Evolutionary conservation across 176 grass and related monocot genomes (phyloP).

Genomic region (Juncus effusus): DNA sequence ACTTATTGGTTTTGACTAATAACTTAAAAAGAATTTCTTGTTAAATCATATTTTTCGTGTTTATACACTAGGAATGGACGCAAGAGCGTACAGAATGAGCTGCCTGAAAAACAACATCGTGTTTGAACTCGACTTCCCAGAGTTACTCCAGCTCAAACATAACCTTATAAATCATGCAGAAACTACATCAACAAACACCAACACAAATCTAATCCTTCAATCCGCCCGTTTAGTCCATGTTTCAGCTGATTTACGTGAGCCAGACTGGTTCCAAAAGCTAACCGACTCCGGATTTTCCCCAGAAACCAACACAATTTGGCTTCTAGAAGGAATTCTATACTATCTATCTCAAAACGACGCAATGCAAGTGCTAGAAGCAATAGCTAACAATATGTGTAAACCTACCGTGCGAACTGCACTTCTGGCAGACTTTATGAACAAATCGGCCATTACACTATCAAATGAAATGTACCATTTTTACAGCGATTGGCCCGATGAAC

Average conservation of each 20-base stretch:
- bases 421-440: slow-evolving; percentile 93
- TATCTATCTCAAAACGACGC: slow-evolving; percentile 65
- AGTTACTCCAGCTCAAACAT: slow-evolving; percentile 68
- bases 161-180: slow-evolving; percentile 64
- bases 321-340: slow-evolving; percentile 93
- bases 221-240: slow-evolving; percentile 56
- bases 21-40: background rate
- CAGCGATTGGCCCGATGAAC: slow-evolving; percentile 77
- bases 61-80: slow-evolving; percentile 70
- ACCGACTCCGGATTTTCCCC: slow-evolving; percentile 60
- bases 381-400: slow-evolving; percentile 34
- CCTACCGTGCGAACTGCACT: slow-evolving; percentile 34
- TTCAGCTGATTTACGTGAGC: slow-evolving; percentile 56
- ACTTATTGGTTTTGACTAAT: background rate
- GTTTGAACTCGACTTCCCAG: slow-evolving; percentile 86
- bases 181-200: slow-evolving; percentile 34
- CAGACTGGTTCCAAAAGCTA: slow-evolving; percentile 69
- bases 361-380: slow-evolving; percentile 71
- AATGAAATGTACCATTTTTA: slow-evolving; percentile 76
- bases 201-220: slow-evolving; percentile 34
- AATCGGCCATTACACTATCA: slow-evolving; percentile 51
- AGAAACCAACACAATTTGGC: slow-evolving; percentile 73
- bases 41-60: background rate
- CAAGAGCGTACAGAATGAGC: slow-evolving; percentile 70
- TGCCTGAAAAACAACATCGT: slow-evolving; percentile 70